Base-by-base conservation (phyloP, 1,284 basidiomycete species). In the Exobasidium rhododendri region DNA sequence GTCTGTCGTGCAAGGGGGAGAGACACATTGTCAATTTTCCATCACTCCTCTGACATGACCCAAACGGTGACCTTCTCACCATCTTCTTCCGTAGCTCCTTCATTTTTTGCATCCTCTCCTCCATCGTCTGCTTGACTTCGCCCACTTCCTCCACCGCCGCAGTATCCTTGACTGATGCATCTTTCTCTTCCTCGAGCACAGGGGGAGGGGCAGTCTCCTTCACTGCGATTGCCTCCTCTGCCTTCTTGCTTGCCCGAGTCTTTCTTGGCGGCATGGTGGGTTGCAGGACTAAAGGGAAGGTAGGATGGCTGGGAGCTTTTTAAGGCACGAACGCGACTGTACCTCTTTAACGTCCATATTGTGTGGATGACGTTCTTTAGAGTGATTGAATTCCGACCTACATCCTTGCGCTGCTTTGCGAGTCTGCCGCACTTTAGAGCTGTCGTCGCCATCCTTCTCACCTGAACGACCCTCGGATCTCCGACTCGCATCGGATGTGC, bases 51-150 rank as follows among this genome's bases (percentile, higher is more conserved):
- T 14, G 32, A 26, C 24, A 5, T 14, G 43, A 44, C 22, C n/a
- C 26, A 11, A 26, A 5, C 14, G 26, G 20, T 52, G 17, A 3
- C n/a, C 14, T 0, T 82, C 86, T 51, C 61, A 91, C 91, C 86
- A 92, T 89, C 74, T 86, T 87, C 74, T 86, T 83, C 57, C 89
- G 83, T 20, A 94, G 83, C 68, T 86, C 83, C 40, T 86, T 86
- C 80, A 94, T 82, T 82, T 89, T 93, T 28, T 85, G 86, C 78
- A 87, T 86, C 58, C 90, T 83, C 67, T 89, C 89, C 66, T 89
- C 87, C 83, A 89, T 84, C 0, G 85, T 85, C 74, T 84, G 63
- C 40, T 40, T 51, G 5, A 20, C 24, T 13, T 29, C 30, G 22
- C 4, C 20, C 28, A 17, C 17, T 13, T 44, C 50, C 20, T 22